A percentile compares a stretch with the other conserved stretches of the same genome.
These are phyloP conservation scores for Curvularia sp. DNA, from an alignment of 2,329 filamentous ascomycete species.

Conservation along the genomic window DNA sequence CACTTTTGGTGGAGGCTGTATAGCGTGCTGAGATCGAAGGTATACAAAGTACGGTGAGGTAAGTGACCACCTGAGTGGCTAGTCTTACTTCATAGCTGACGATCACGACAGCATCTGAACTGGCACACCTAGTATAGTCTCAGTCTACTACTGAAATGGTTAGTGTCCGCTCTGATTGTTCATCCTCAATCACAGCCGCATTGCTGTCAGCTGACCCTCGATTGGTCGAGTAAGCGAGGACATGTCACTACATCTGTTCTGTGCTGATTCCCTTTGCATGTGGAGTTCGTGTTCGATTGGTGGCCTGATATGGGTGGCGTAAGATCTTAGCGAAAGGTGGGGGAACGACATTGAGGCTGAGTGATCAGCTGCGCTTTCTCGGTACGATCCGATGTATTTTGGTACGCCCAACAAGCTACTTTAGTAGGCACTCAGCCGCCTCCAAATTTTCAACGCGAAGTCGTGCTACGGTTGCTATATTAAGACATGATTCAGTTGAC, in stretches of 20 bases:
- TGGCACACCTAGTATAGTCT: not conserved
- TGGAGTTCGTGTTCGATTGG: not conserved
- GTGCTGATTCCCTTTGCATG: slow-evolving; percentile 3
- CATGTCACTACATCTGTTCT: slow-evolving; percentile 3
- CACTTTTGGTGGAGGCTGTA: slow-evolving; percentile 11
- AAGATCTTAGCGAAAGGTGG: slow-evolving; percentile 6
- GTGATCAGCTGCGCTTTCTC: slow-evolving; percentile 1
- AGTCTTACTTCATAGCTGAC: not conserved
- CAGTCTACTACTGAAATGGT: not conserved
- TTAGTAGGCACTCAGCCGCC: not conserved
- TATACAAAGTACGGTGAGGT: not conserved
- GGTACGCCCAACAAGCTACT: not conserved
- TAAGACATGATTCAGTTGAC: not conserved
- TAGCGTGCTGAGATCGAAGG: not conserved
- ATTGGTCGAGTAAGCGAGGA: slow-evolving; percentile 4
- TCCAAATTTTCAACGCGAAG: not conserved
- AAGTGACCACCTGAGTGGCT: not conserved
- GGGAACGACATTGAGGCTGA: slow-evolving; percentile 3
- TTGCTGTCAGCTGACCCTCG: not conserved
- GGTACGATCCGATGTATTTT: not conserved
- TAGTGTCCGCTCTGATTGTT: not conserved
- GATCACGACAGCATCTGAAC: not conserved
- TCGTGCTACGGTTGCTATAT: not conserved
- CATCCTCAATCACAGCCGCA: slow-evolving; percentile 6
- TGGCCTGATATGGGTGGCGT: not conserved